These are phyloP conservation scores for Diaporthe vaccinii DNA, from an alignment of 2,329 filamentous ascomycete genomes.

Conservation along the genomic window DNA sequence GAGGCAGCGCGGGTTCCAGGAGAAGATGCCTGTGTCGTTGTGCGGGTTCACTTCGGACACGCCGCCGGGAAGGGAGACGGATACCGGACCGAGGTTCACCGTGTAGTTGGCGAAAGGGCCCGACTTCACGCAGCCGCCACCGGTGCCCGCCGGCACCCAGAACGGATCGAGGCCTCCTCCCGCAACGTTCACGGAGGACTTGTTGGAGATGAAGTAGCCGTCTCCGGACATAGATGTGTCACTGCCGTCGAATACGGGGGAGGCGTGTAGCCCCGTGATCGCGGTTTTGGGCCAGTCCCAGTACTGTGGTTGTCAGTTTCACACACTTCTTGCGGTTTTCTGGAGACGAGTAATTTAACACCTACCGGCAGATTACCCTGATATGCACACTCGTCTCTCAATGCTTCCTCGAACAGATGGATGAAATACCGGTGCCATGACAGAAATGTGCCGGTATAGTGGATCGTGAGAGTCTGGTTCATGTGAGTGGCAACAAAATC, in stretches of 20 bases:
- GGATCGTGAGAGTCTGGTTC: slow-evolving; percentile 34
- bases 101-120: slow-evolving; percentile 60
- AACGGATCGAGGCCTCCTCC: slow-evolving; percentile 43
- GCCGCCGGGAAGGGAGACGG: slow-evolving; percentile 45
- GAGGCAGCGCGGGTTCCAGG: slow-evolving; percentile 56
- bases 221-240: slow-evolving; percentile 61
- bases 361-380: slow-evolving; percentile 42
- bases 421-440: slow-evolving; percentile 36
- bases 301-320: slow-evolving; percentile 47
- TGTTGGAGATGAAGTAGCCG: slow-evolving; percentile 50
- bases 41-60: slow-evolving; percentile 46
- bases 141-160: slow-evolving; percentile 56
- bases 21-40: slow-evolving; percentile 45
- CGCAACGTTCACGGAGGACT: slow-evolving; percentile 48
- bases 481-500: slow-evolving; percentile 49
- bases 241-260: slow-evolving; percentile 59
- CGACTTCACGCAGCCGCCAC: slow-evolving; percentile 64
- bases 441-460: slow-evolving; percentile 30
- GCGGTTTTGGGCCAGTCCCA: slow-evolving; percentile 63
- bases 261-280: slow-evolving; percentile 55
- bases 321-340: not conserved
- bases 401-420: slow-evolving; percentile 26
- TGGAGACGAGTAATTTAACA: no score
- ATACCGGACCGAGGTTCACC: slow-evolving; percentile 53
- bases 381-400: slow-evolving; percentile 37